Base-by-base conservation (phyloP, 2,329 filamentous ascomycete species). In the Penicillium sp. region DNA sequence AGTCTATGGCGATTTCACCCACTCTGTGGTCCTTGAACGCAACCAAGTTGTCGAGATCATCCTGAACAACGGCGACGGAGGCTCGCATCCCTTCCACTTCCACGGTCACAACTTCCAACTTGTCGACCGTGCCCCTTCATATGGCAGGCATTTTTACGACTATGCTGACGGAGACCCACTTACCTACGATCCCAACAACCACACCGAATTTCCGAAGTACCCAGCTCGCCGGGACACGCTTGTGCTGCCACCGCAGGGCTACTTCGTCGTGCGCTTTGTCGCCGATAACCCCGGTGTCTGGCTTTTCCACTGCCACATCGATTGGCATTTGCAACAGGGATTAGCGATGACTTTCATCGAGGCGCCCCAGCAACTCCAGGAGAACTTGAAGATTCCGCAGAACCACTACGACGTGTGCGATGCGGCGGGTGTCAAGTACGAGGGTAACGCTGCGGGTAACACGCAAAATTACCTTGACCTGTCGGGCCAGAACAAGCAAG, bases 281-380 rank as follows among this genome's bases (percentile, higher is more conserved):
- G 75, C 76, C 16, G 74, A 80, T 58, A 80, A 80, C 60, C 78
- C 78, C 1, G 78, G 85, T 40, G 80, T 90, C 25, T 90, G 87
- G 87, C 75, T 90, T 4, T 90, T 93, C 78, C 90, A 93, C 76
- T 93, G 90, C 76, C 91, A 94, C 73, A 89, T 93, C 56, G 89
- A 91, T 71, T 94, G 89, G 89, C 89, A 92, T 71, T 80, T 91
- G 59, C 78, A 83, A 1, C 86, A 86, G 3, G 89, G 89, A n/a
- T 80, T 92, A 2, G 80, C 86, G 3, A 84, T 87, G 26, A 87
- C 86, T 1, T 84, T 91, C 65, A 75, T 90, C 62, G 88, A 89
- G 74, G 84, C 85, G 0, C 88, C 87, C 0, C 71, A 83, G 3
- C 82, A 86, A 19, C 71, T 95, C 0, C 90, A 93, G 70, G 75